These are phyloP conservation scores for Aureobasidium sp. DNA, from an alignment of 2,329 filamentous ascomycete species.

Conservation along the genomic window DNA sequence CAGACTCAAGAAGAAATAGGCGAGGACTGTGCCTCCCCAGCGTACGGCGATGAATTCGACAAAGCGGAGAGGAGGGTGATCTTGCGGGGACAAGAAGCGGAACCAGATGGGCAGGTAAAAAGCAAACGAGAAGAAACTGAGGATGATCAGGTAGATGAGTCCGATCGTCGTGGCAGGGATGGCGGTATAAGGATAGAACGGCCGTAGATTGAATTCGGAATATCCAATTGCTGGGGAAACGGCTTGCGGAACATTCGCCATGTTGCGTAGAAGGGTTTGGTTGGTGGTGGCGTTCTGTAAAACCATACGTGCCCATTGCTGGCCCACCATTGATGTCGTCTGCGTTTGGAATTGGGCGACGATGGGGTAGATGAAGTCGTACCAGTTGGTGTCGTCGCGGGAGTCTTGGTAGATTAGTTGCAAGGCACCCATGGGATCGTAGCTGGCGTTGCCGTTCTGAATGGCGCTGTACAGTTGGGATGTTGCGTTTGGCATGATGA, in stretches of 20 bases:
- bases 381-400: constrained; percentile 48
- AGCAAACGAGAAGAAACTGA: constrained; percentile 59
- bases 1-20: constrained; percentile 57
- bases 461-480: constrained; percentile 50
- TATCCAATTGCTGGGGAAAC: constrained; percentile 52
- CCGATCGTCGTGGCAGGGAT: constrained; percentile 56
- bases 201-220: constrained; percentile 51
- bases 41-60: constrained; percentile 54
- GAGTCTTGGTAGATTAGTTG: constrained; percentile 51
- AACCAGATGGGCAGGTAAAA: constrained; percentile 60
- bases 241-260: constrained; percentile 45
- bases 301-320: constrained; percentile 37
- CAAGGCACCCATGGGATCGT: constrained; percentile 53
- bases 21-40: constrained; percentile 47
- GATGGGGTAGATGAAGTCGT: constrained; percentile 46
- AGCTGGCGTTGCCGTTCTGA: constrained; percentile 48
- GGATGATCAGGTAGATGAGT: constrained; percentile 60
- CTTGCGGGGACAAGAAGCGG: constrained; percentile 47
- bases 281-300: constrained; percentile 37
- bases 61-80: constrained; percentile 52
- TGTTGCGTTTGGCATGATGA: constrained; percentile 54
- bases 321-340: constrained; percentile 44
- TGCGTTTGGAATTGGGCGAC: constrained; percentile 42
- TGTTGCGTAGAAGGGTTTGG: constrained; percentile 34
- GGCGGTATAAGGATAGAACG: constrained; percentile 45